Percentiles rank a stretch among this genome's conserved stretches.
Conservation (phyloP, 805 yeast species). For the Starmera pachycereana region DNA sequence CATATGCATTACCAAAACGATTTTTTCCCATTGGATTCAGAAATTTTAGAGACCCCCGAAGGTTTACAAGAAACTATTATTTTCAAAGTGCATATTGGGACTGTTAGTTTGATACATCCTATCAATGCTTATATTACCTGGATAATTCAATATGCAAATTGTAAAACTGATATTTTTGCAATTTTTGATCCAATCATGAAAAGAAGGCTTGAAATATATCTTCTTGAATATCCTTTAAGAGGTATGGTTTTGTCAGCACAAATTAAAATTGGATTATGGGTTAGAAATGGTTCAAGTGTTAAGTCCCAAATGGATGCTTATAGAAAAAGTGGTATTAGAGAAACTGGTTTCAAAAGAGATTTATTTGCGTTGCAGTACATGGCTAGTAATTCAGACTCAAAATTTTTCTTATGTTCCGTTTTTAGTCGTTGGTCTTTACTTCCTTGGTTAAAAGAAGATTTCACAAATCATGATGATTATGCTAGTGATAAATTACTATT, state of each 20-base stretch:
- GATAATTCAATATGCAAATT: conserved; percentile 44
- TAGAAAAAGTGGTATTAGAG: conserved; percentile 68
- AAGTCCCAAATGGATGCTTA: conserved; percentile 74
- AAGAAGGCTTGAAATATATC: conserved; percentile 6
- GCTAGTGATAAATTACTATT: conserved; percentile 36
- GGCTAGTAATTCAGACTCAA: conserved; percentile 46
- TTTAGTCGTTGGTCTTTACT: conserved; percentile 61
- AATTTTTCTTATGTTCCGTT: conserved; percentile 44
- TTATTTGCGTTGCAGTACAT: conserved; percentile 56
- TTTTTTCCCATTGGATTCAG: conserved; percentile 1
- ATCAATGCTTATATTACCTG: conserved; percentile 64
- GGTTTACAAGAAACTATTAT: conserved; percentile 21
- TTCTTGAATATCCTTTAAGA: conserved; percentile 69
- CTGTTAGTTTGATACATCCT: conserved; percentile 71
- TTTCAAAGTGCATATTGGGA: conserved; percentile 33
- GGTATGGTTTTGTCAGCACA: conserved; percentile 73
- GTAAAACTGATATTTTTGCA: conserved; percentile 9
- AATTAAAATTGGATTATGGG: conserved; percentile 87
- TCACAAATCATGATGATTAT: conserved; percentile 31
- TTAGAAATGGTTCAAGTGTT: conserved; percentile 80
- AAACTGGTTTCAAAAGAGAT: conserved; percentile 74
- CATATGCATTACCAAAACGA: conserved; percentile 3
- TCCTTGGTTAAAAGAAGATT: conserved; percentile 39
- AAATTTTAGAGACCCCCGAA: conserved; percentile 13
- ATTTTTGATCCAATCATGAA: conserved; percentile 8